Base-by-base conservation (phyloP, 768 basidiomycete species). In the Pisolithus albus region DNA sequence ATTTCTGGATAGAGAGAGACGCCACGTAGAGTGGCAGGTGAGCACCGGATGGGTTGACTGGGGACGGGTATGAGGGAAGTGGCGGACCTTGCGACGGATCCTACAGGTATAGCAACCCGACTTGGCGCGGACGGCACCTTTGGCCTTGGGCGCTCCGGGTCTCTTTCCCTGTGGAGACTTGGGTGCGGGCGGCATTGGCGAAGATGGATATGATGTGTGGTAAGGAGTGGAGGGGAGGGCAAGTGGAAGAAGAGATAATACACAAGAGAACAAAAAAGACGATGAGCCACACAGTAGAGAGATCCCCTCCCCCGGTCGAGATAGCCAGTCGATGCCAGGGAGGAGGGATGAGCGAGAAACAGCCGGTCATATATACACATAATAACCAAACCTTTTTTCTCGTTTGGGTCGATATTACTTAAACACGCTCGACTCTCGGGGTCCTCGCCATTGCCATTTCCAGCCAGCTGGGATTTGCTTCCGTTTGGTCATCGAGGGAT, bases 101-200 rank as follows among this genome's bases (percentile, higher is more conserved):
- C 88, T 79, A 73, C 88, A 91, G 51, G 88, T 91, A 72, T 89
- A 91, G 67, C 89, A 92, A 57, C 89, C 88, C 49, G 86, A 86
- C 78, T 91, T 91, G 50, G 88, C 88, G 64, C 88, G 83, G 26
- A 84, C 80, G 50, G 86, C 83, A 65, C 85, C 88, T 75, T 89
- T 91, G 55, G 81, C 76, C 66, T 89, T 89, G 56, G 82, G 77
- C 64, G 78, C 73, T 60, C 79, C 79, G 66, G 70, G 56, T 57
- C 72, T 70, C 73, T 52, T 70, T 36, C 34, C 67, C 63, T 47
- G 75, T 0, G 65, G 65, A 18, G 71, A 68, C 64, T 75, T 78
- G 32, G 75, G 70, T 3, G 66, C 60, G 6, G 74, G 68, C 42
- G 66, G 64, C 69, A 70, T 67, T 26, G 50, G 32, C 30, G 26